These are phyloP conservation scores for Pestalotiopsis sp. DNA, from an alignment of 2,329 filamentous ascomycete genomes.

Conservation along the genomic window DNA sequence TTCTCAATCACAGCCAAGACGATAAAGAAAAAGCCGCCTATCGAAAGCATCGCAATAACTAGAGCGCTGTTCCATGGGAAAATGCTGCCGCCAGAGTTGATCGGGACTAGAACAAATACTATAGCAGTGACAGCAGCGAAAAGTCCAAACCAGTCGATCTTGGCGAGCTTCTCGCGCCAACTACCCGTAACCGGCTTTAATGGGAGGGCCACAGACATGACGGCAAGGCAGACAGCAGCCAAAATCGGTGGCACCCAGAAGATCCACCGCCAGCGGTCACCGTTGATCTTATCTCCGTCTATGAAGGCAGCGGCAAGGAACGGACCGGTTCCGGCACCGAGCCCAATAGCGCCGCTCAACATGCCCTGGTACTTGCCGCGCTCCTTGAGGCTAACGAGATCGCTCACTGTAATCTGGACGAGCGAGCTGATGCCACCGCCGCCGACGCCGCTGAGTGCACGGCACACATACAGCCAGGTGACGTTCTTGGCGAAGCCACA, in stretches of 20 bases:
- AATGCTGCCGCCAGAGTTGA: conserved; percentile 26
- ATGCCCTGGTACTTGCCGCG: conserved; percentile 40
- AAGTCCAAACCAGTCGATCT: conserved; percentile 28
- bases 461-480: conserved; percentile 32
- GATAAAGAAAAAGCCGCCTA: conserved; percentile 20
- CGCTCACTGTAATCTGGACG: conserved; percentile 38
- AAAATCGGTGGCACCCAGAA: conserved; percentile 27
- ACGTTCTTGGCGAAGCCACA: conserved; percentile 29
- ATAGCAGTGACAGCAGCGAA: conserved; percentile 19
- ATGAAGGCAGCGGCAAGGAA: conserved; percentile 25
- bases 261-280: conserved; percentile 23
- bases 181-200: conserved; percentile 19
- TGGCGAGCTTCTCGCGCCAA: conserved; percentile 21
- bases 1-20: conserved; percentile 22
- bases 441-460: conserved; percentile 31
- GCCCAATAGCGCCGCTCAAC: conserved; percentile 22
- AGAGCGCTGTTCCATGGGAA: conserved; percentile 23
- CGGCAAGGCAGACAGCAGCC: conserved; percentile 15
- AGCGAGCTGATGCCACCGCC: conserved; percentile 32
- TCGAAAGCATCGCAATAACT: conserved; percentile 19
- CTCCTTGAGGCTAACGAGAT: conserved; percentile 36
- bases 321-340: conserved; percentile 28
- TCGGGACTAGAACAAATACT: conserved; percentile 23
- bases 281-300: conserved; percentile 14
- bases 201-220: conserved; percentile 20